Evolutionary conservation across 345 rosid genomes (phyloP).

Genomic region (Gossypium raimondii): DNA sequence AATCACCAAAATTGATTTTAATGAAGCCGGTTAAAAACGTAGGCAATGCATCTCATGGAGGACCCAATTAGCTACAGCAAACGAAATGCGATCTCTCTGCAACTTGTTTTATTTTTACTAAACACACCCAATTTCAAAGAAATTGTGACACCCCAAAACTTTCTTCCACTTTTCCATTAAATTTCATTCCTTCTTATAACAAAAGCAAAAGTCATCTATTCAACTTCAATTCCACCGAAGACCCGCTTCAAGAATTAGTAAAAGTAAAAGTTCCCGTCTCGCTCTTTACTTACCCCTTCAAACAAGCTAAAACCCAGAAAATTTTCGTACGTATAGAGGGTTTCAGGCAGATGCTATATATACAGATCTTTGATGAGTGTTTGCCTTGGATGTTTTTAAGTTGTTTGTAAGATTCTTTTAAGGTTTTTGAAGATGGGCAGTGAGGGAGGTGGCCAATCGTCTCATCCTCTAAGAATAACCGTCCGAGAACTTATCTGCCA

Average conservation of each 20-base stretch:
- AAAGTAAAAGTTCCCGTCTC: not conserved
- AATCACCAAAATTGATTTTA: not conserved
- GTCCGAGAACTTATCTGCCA: constrained; percentile 41
- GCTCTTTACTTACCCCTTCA: not conserved
- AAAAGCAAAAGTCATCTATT: not conserved
- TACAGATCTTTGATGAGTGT: not conserved
- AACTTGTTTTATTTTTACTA: not conserved
- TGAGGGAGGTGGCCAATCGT: constrained; percentile 31
- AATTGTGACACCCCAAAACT: not conserved
- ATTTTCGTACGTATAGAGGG: not conserved
- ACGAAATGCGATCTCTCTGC: not conserved
- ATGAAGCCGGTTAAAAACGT: not conserved
- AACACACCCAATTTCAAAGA: not conserved
- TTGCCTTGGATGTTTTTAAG: not conserved
- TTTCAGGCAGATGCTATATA: not conserved
- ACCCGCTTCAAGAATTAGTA: not conserved
- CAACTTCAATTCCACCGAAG: not conserved
- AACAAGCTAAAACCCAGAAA: not conserved
- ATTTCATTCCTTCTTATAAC: not conserved
- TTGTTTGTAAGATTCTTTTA: not conserved
- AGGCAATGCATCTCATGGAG: not conserved
- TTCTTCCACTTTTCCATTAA: not conserved
- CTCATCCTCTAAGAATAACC: constrained; percentile 28
- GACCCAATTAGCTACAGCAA: not conserved
- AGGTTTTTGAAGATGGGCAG: not conserved